Base-by-base conservation (phyloP, 495 filamentous ascomycete species). In the Neurospora hispaniola region DNA sequence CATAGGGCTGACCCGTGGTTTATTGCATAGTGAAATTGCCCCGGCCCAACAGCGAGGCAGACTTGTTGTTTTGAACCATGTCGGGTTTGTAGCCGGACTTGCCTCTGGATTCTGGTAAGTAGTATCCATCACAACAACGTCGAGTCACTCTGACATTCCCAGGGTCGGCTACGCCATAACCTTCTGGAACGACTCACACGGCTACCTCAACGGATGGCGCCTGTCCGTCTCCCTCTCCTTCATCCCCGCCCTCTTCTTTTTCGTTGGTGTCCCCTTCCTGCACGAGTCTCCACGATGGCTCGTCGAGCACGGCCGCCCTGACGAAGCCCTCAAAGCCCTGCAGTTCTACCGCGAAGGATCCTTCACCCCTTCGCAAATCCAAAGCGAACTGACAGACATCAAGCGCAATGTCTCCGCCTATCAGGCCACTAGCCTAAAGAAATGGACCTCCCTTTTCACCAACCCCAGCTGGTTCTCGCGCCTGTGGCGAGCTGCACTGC, bases 31-130 rank as follows among this genome's bases (percentile, higher is more conserved):
- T 76, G 87, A 89, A 77, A 81, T 89, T 38, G 79, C 87, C 0
- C 87, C 87, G 3, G 84, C 87, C 2, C 81, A 79, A 18, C 80
- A 85, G 59, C 82, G 87, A 7, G 87, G 87, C 0, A 83, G 82
- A 71, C 85, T 85, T 71, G 87, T 89, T 3, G 85, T 88, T 31
- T 79, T 88, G 75, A 88, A 88, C 74, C 87, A 89, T 69, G 82
- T 88, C 73, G 87, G 87, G 6, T 83, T 89, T 69, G 84, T 88
- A 42, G 80, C 81, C 12, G 86, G 87, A 42, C 72, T 89, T 2
- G 85, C 85, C 0, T 69, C 72, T 3, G 87, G 86, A 0, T 87
- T 89, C 71, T 89, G 87, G 86, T 88, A 78, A 68, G 81, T 38
- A 40, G 12, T 59, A 5, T n/a, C 16, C 44, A 4, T 6, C 39